Evolutionary conservation across 83 land plant genomes (phyloP), one percentile per base, ranked within the genome.

Genomic region (Thuja plicata): DNA sequence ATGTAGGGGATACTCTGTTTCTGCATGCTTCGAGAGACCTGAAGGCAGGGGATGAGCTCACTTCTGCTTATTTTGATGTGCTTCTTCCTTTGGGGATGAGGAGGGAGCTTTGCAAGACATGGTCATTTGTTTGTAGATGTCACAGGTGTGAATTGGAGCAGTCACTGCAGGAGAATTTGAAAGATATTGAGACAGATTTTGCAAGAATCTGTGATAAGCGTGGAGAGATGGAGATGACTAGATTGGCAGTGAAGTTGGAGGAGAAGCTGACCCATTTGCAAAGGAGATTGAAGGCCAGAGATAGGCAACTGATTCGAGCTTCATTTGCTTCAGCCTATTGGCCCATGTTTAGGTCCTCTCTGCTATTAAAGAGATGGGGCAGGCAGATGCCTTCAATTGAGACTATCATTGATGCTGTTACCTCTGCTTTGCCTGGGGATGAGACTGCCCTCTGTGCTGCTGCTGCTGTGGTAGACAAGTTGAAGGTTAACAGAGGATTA

Each of bases 31-130:
- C 95, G 0, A 90, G 92, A 81, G 92, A 92, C 71, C 66, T 95
- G 27, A 92, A 92, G 79, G 92, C 91, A 37, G 95, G 95, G 12
- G 95, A 95, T 83, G 96, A 95, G 93, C 86, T 95, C 74, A 92
- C 95, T 15, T 91, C 93, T 54, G 88, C 94, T 1, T 95, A 95
- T 77, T 95, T 90, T 79, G 92, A 95, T 76, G 91, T 90, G 66
- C 90, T 93, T 6, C 60, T 71, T 45, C 93, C 96, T 15, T 21
- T 91, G 87, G 78, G 48, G 19, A 90, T 90, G 87, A 88, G 96
- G 54, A 83, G 81, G 40, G 92, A 91, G 85, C 73, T 90, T 85
- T 55, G 91, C 13, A 82, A 88, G 35, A 79, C 87, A 15, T 95
- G 96, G 96, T 93, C 95, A 0, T 95, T 95, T 86, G 34, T 66